Percentiles rank a stretch among this genome's conserved stretches.
These are phyloP conservation scores for Butyriboletus appendiculatus DNA, from an alignment of 1,284 basidiomycete genomes.

Conservation along the genomic window DNA sequence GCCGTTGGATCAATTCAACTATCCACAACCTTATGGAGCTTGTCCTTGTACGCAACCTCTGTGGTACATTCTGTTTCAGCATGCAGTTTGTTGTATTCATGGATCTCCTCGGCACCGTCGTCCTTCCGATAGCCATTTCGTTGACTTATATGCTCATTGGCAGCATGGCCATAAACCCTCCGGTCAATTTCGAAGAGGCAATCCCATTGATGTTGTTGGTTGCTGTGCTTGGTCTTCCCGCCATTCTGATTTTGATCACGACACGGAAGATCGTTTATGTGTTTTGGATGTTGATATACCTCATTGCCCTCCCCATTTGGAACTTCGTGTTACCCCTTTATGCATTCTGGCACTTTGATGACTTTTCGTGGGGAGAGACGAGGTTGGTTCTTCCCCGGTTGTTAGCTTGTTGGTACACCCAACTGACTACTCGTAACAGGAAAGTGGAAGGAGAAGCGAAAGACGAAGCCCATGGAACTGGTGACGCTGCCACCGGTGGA, in stretches of 20 bases:
- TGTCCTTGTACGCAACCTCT: conserved; percentile 94
- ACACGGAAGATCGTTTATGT: conserved; percentile 95
- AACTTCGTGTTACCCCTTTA: conserved; percentile 94
- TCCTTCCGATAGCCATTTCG: conserved; percentile 91
- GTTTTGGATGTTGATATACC: conserved; percentile 97
- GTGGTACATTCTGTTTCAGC: conserved; percentile 95
- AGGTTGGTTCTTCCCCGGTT: conserved; percentile 53
- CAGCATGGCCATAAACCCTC: conserved; percentile 80
- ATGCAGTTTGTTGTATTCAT: conserved; percentile 99
- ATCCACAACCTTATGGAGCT: conserved; percentile 99
- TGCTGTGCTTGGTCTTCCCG: conserved; percentile 93
- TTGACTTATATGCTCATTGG: conserved; percentile 91
- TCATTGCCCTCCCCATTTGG: conserved; percentile 92
- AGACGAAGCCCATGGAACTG: conserved; percentile 74
- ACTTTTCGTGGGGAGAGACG: conserved; percentile 99
- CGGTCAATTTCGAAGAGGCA: conserved; percentile 85
- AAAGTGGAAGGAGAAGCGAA: conserved; percentile 92
- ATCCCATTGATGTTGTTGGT: conserved; percentile 92
- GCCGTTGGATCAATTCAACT: conserved; percentile 99
- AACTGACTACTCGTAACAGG: conserved; percentile 44
- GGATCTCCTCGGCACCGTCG: conserved; percentile 96
- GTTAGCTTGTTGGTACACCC: neutral
- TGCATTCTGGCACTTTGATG: conserved; percentile 99
- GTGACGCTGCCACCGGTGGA: conserved; percentile 57
- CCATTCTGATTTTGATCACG: conserved; percentile 89